These are phyloP conservation scores for Apophysomyces trapeziformis DNA, from an alignment of 371 early-diverging fungal genomes.

Conservation along the genomic window DNA sequence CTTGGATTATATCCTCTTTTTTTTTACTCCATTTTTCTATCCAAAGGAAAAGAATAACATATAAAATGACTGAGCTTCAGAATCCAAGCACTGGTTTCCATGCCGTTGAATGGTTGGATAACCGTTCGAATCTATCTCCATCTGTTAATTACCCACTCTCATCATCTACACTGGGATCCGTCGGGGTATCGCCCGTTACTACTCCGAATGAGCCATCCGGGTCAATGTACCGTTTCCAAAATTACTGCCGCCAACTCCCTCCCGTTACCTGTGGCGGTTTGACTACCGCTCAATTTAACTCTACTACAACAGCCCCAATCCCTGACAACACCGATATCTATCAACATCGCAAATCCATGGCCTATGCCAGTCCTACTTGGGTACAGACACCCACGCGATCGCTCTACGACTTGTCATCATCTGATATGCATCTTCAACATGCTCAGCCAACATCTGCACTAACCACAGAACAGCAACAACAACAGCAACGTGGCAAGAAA, in stretches of 20 bases:
- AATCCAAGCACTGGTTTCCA: constrained; percentile 21
- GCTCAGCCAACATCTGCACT: constrained; percentile 8
- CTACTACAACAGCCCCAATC: constrained; percentile 7
- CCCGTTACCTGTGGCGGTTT: constrained; percentile 19
- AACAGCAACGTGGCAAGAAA: not conserved
- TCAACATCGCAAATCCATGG: constrained; percentile 9
- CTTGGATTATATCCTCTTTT: not conserved
- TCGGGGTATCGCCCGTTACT: constrained; percentile 1
- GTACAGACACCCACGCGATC: not conserved
- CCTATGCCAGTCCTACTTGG: constrained; percentile 4
- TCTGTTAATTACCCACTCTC: not conserved
- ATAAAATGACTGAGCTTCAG: constrained; percentile 18
- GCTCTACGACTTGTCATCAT: constrained; percentile 6
- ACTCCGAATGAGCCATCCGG: constrained; percentile 5
- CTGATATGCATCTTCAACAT: constrained; percentile 7
- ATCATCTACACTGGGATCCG: not conserved
- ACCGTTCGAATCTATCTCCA: not conserved
- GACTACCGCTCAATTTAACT: constrained; percentile 87
- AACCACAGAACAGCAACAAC: constrained; percentile 5
- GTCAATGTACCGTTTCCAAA: constrained; percentile 14
- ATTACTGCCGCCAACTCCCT: constrained; percentile 21
- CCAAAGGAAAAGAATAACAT: not conserved
- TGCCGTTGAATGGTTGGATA: constrained; percentile 17
- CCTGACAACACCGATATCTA: constrained; percentile 7
- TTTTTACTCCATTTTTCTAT: not conserved